phyloP scores from a whole-genome alignment of 1,284 basidiomycete species.

The Rhizoctonia solani region DNA sequence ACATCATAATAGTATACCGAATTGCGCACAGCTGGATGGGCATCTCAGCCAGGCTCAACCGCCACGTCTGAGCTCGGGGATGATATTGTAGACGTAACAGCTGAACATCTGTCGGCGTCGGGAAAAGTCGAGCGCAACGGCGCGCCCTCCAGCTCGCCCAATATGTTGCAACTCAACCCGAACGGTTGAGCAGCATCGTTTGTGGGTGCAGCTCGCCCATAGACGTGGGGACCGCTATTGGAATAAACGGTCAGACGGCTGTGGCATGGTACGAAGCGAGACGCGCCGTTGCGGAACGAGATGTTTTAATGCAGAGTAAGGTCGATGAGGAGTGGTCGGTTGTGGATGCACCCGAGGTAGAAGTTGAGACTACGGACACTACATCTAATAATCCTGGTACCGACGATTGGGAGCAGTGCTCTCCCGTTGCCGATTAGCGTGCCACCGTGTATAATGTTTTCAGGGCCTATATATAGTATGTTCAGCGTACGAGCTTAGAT shows the following conservation, averaged over 20 bases:
- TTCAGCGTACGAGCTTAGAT: neutral
- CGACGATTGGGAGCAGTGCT: slow-evolving; percentile 29
- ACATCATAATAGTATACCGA: slow-evolving; percentile 21
- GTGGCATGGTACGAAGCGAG: slow-evolving; percentile 34
- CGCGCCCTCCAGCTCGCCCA: slow-evolving; percentile 22
- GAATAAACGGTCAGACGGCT: slow-evolving; percentile 24
- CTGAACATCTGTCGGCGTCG: slow-evolving; percentile 22
- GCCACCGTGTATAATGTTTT: slow-evolving; percentile 3
- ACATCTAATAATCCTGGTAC: slow-evolving; percentile 2
- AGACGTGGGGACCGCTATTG: slow-evolving; percentile 13
- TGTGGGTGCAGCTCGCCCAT: slow-evolving; percentile 29
- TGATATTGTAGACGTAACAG: slow-evolving; percentile 28
- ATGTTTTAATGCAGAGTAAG: slow-evolving; percentile 11
- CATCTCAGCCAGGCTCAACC: slow-evolving; percentile 12
- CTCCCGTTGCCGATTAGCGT: slow-evolving; percentile 19
- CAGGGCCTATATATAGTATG: neutral
- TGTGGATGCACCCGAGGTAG: slow-evolving; percentile 13
- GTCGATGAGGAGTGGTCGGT: slow-evolving; percentile 16
- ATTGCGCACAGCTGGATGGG: slow-evolving; percentile 13
- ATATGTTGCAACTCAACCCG: slow-evolving; percentile 32
- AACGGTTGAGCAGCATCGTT: slow-evolving; percentile 27
- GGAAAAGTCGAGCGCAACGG: slow-evolving; percentile 35
- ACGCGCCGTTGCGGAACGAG: slow-evolving; percentile 33
- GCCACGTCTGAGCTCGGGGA: slow-evolving; percentile 29
- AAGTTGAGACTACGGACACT: slow-evolving; percentile 10